Conservation (phyloP, 2,329 filamentous ascomycete species). For the Aspergillus sp. region DNA sequence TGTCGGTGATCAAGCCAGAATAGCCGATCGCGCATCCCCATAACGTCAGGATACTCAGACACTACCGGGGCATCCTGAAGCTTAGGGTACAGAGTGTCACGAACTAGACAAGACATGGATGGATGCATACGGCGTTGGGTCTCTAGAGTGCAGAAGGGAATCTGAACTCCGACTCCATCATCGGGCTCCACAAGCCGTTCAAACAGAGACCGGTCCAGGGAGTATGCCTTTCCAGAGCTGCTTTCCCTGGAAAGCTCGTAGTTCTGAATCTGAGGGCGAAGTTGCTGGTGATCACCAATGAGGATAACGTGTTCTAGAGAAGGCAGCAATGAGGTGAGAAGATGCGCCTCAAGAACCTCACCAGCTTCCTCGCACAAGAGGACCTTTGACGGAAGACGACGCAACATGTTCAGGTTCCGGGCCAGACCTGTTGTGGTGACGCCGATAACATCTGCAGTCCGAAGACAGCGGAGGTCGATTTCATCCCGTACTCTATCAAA, state of each 20-base stretch:
- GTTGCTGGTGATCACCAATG: slow-evolving; percentile 48
- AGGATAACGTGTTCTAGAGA: slow-evolving; percentile 43
- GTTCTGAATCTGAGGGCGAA: slow-evolving; percentile 42
- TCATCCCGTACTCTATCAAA: slow-evolving; percentile 24
- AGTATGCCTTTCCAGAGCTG: slow-evolving; percentile 36
- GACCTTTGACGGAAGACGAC: slow-evolving; percentile 42
- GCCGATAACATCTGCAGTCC: slow-evolving; percentile 51
- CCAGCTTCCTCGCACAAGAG: slow-evolving; percentile 47
- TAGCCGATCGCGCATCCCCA: slow-evolving; percentile 49
- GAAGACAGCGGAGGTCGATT: slow-evolving; percentile 27
- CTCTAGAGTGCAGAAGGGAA: slow-evolving; percentile 49
- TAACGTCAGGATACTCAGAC: slow-evolving; percentile 41
- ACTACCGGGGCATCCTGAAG: slow-evolving; percentile 53
- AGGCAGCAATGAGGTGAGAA: slow-evolving; percentile 42
- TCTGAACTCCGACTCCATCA: slow-evolving; percentile 12
- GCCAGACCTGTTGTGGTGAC: slow-evolving; percentile 56
- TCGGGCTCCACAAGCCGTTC: slow-evolving; percentile 47
- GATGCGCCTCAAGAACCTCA: slow-evolving; percentile 44
- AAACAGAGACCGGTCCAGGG: slow-evolving; percentile 53
- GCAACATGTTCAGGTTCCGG: slow-evolving; percentile 45
- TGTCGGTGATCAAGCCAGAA: slow-evolving; percentile 55
- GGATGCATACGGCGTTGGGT: slow-evolving; percentile 68
- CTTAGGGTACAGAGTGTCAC: slow-evolving; percentile 56
- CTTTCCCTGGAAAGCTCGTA: slow-evolving; percentile 37
- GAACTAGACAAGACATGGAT: slow-evolving; percentile 58